phyloP scores from a whole-genome alignment of 352 stramenopile species.

The Globisporangium cylindrosporum region DNA sequence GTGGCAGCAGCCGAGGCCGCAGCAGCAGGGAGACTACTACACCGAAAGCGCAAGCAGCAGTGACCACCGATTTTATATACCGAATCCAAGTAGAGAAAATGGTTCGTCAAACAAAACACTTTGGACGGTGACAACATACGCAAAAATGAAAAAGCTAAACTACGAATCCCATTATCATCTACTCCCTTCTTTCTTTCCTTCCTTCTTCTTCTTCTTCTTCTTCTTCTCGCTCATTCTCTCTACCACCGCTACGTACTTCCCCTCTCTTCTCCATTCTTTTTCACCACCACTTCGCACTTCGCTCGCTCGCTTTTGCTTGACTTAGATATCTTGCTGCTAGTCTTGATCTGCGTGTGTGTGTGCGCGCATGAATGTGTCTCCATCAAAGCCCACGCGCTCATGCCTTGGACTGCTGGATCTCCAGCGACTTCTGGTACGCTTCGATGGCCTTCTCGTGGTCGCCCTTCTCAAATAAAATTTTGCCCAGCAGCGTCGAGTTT shows the following conservation, averaged over 20 bases:
- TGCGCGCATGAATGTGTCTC: background rate
- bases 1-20: background rate
- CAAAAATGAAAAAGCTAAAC: conserved; percentile 1
- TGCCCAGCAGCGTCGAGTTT: conserved; percentile 81
- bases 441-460: conserved; percentile 85
- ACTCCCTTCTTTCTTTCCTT: background rate
- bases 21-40: background rate
- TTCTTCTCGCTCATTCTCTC: background rate
- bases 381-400: conserved; percentile 4
- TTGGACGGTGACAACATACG: too few relatives aligned
- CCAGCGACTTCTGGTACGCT: conserved; percentile 81
- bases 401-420: conserved; percentile 41
- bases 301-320: background rate
- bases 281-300: background rate
- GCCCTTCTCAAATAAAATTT: conserved; percentile 87
- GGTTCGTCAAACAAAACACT: too few relatives aligned
- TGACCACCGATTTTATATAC: background rate
- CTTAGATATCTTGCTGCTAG: background rate
- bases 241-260: background rate
- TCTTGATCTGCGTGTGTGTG: background rate
- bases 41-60: background rate
- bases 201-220: background rate
- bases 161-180: conserved; percentile 1
- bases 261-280: background rate
- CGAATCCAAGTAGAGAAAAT: too few relatives aligned